These are phyloP conservation scores for Phaeosphaeriaceae sp. DNA, from an alignment of 2,329 filamentous ascomycete genomes.

Conservation along the genomic window DNA sequence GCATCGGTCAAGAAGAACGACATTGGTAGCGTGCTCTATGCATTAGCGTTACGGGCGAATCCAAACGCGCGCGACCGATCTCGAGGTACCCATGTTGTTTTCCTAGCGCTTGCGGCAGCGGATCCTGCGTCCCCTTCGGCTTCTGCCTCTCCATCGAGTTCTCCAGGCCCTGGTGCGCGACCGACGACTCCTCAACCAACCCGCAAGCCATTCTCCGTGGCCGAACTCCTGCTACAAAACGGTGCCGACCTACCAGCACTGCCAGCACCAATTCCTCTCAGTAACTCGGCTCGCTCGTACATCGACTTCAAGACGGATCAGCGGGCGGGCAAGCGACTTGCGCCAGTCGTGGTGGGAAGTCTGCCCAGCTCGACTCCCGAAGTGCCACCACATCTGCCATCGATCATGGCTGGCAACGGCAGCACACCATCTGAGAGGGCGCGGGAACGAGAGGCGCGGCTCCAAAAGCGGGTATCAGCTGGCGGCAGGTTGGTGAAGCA, in stretches of 20 bases:
- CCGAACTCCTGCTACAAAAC: conserved; percentile 91
- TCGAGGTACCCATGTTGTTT: conserved; percentile 86
- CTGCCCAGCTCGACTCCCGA: conserved; percentile 60
- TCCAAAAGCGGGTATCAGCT: conserved; percentile 51
- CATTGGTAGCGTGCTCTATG: conserved; percentile 90
- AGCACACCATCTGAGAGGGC: conserved; percentile 48
- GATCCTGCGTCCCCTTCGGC: conserved; percentile 80
- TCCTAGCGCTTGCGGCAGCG: conserved; percentile 88
- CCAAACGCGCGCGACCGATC: conserved; percentile 82
- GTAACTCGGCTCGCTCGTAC: conserved; percentile 79
- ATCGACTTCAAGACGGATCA: conserved; percentile 76
- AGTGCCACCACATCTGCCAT: conserved; percentile 68
- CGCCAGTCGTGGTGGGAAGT: conserved; percentile 57
- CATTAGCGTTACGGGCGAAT: conserved; percentile 83
- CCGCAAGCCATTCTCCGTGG: conserved; percentile 76
- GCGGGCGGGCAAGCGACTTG: conserved; percentile 45
- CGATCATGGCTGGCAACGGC: conserved; percentile 52
- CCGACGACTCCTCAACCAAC: conserved; percentile 48
- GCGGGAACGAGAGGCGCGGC: conserved; percentile 43
- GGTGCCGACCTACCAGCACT: conserved; percentile 83
- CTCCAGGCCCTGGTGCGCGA: conserved; percentile 53
- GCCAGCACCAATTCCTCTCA: conserved; percentile 83
- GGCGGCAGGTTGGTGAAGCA: conserved; percentile 51
- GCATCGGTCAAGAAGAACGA: conserved; percentile 97
- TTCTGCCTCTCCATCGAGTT: conserved; percentile 52